phyloP scores from a whole-genome alignment of 306 rosid species.

The Rosa multiflora region DNA sequence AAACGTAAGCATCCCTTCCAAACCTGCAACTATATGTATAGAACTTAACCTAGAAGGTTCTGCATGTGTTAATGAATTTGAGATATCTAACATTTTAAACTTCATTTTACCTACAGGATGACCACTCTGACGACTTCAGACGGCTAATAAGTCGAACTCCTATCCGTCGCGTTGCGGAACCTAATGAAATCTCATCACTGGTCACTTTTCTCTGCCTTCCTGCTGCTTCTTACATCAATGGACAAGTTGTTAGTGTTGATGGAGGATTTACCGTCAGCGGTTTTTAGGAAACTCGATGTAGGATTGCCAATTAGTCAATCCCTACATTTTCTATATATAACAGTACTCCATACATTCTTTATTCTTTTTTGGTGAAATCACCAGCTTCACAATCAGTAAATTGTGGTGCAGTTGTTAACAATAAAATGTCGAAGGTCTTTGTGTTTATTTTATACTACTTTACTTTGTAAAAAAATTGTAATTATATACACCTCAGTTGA shows the following conservation, averaged over 20 bases:
- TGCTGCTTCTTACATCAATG: slow-evolving; percentile 55
- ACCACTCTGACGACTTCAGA: slow-evolving; percentile 8
- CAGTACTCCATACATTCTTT: background rate
- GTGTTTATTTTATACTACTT: too few relatives aligned
- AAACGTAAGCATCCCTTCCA: background rate
- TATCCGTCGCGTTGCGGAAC: slow-evolving; percentile 32
- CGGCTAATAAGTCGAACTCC: slow-evolving; percentile 29
- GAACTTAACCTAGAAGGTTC: background rate
- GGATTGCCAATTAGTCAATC: background rate
- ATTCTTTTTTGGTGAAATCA: background rate
- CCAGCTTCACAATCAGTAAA: background rate
- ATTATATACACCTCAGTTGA: too few relatives aligned
- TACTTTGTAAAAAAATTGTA: too few relatives aligned
- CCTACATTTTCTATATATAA: too few relatives aligned
- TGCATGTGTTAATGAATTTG: background rate
- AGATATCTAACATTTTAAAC: background rate
- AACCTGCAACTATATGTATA: background rate
- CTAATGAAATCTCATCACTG: slow-evolving; percentile 45
- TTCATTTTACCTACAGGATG: background rate
- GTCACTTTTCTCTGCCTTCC: slow-evolving; percentile 70
- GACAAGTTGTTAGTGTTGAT: slow-evolving; percentile 48
- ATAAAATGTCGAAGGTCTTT: background rate
- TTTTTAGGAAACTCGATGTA: background rate
- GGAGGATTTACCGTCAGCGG: slow-evolving; percentile 54
- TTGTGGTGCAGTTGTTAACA: background rate